phyloP scores from a whole-genome alignment of 2,329 filamentous ascomycete species.

The Aspergillus aculeatinus region DNA sequence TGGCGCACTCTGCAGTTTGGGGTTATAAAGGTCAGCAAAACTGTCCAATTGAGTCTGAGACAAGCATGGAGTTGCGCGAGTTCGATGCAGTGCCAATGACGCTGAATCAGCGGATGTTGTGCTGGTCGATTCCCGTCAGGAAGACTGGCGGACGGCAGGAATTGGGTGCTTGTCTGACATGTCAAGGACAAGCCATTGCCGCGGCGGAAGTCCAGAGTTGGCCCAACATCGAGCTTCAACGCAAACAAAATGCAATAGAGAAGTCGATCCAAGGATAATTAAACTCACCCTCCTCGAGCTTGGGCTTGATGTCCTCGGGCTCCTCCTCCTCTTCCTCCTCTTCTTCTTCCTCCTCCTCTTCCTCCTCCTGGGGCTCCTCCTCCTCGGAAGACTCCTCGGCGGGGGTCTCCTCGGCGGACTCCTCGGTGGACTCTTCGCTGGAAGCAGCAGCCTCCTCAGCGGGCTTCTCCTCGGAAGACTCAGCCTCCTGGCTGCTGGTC shows the following conservation, averaged over 20 bases:
- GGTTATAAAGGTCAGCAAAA: conserved; percentile 3
- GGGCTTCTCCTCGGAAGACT: conserved; percentile 36
- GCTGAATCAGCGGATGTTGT: background rate
- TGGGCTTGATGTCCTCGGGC: conserved; percentile 79
- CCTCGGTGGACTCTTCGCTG: conserved; percentile 52
- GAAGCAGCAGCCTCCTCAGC: conserved; percentile 49
- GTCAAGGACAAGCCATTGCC: background rate
- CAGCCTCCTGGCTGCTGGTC: conserved; percentile 46
- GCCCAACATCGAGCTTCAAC: background rate
- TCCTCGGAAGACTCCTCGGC: conserved; percentile 49
- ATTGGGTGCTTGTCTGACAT: background rate
- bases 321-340: conserved; percentile 83
- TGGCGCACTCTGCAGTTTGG: conserved; percentile 71
- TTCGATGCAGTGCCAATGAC: background rate
- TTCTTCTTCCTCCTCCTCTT: conserved; percentile 68
- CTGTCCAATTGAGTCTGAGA: conserved; percentile 9
- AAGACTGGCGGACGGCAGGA: background rate
- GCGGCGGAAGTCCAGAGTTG: background rate
- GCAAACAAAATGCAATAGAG: background rate
- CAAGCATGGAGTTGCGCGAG: background rate
- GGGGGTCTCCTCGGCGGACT: conserved; percentile 50
- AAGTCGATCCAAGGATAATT: background rate
- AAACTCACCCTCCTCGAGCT: conserved; percentile 84
- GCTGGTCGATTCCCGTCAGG: too few species aligned
- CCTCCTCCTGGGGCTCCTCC: conserved; percentile 57